These are phyloP conservation scores for Rosa hybrid DNA, from an alignment of 331 rosid genomes.

Conservation along the genomic window DNA sequence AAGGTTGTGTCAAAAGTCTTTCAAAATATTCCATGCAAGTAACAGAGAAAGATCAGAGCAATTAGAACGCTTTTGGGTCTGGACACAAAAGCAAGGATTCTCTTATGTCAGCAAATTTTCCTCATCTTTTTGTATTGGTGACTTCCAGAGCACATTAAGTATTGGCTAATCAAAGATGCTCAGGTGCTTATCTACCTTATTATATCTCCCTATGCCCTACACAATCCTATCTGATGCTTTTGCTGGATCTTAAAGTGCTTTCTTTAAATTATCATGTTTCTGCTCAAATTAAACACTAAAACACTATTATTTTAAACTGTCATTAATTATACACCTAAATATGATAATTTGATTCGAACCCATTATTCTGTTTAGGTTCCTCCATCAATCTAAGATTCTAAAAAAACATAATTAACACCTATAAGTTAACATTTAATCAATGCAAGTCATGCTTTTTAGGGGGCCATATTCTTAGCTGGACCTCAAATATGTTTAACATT, in stretches of 20 bases:
- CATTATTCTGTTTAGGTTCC: conserved; percentile 15
- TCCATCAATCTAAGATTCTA: background rate
- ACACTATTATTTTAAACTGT: background rate
- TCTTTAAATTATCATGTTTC: conserved; percentile 36
- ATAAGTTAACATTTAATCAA: too few relatives aligned
- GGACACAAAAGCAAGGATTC: conserved; percentile 1
- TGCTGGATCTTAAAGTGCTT: conserved; percentile 58
- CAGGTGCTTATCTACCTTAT: conserved; percentile 42
- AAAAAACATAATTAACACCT: background rate
- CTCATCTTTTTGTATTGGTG: conserved; percentile 43
- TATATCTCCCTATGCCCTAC: conserved; percentile 59
- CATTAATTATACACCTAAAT: background rate
- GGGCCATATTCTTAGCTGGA: background rate
- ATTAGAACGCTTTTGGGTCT: conserved; percentile 6
- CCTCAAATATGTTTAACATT: background rate
- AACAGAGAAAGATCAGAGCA: conserved; percentile 1
- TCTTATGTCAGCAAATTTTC: conserved; percentile 30
- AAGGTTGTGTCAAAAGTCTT: conserved; percentile 9
- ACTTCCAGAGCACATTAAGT: conserved; percentile 34
- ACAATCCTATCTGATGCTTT: conserved; percentile 58
- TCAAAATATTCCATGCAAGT: conserved; percentile 8
- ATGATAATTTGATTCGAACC: background rate
- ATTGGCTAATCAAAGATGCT: conserved; percentile 20
- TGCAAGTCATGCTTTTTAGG: too few relatives aligned
- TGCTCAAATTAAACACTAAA: background rate